Evolutionary conservation across 768 basidiomycete species (phyloP).

Genomic region (Agaricus sinodeliciosus): DNA sequence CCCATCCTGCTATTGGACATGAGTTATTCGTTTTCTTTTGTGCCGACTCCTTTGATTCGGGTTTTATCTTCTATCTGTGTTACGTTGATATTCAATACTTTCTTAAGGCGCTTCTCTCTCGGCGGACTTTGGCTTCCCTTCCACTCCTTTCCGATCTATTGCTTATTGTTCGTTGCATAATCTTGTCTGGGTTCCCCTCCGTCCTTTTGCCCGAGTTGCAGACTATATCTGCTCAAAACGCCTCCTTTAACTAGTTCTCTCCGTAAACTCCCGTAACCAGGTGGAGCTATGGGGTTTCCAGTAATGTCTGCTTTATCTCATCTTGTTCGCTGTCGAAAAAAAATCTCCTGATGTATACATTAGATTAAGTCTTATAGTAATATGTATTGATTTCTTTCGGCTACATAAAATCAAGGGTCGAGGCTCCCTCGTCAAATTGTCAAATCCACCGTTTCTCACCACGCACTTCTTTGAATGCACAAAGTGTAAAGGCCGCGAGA

Average conservation of each 20-base stretch:
- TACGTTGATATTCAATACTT: constrained; percentile 2
- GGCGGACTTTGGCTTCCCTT: constrained; percentile 8
- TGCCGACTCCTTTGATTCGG: neutral
- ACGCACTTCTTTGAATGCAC: constrained; percentile 1
- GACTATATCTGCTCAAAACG: constrained; percentile 1
- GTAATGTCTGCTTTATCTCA: constrained; percentile 1
- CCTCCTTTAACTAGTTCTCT: neutral
- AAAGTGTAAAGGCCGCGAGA: neutral
- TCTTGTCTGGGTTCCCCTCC: constrained; percentile 3
- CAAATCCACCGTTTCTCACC: neutral
- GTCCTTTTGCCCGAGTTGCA: constrained; percentile 7
- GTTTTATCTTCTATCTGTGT: neutral
- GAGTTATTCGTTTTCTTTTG: neutral
- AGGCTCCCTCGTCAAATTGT: neutral
- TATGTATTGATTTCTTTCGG: constrained; percentile 7
- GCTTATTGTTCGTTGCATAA: constrained; percentile 7
- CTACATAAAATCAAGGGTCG: neutral
- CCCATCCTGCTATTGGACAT: constrained; percentile 1
- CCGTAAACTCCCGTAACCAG: neutral
- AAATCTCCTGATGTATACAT: constrained; percentile 2
- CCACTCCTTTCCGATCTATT: constrained; percentile 10
- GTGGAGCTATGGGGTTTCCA: neutral
- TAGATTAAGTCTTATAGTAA: constrained; percentile 11
- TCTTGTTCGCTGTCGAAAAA: neutral
- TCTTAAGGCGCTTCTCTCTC: constrained; percentile 4